Evolutionary conservation across 2,329 filamentous ascomycete species (phyloP).

Genomic region (Scedosporium apiospermum): DNA sequence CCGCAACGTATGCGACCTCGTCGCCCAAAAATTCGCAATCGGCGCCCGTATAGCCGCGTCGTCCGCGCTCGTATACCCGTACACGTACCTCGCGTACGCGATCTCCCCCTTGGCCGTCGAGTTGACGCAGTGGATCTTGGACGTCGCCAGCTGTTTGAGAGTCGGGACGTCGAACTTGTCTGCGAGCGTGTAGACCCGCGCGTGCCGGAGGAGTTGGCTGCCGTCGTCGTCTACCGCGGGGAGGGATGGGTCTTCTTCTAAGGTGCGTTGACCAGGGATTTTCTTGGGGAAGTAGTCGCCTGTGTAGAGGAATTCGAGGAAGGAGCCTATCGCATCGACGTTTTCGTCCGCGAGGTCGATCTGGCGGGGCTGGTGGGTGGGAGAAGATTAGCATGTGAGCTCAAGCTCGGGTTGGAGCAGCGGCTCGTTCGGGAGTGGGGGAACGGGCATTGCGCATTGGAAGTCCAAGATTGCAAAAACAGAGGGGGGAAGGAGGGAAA

Average conservation of each 20-base stretch:
- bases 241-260: constrained; percentile 59
- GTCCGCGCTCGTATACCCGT: constrained; percentile 60
- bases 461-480: neutral
- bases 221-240: constrained; percentile 68
- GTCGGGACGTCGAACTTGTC: constrained; percentile 61
- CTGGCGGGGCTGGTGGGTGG: constrained; percentile 40
- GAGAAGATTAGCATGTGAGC: neutral
- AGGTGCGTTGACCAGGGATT: constrained; percentile 49
- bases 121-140: constrained; percentile 87
- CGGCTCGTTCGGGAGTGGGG: too few species aligned
- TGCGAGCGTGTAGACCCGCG: constrained; percentile 80
- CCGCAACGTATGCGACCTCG: constrained; percentile 67
- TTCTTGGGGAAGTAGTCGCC: constrained; percentile 62
- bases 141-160: constrained; percentile 69
- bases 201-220: constrained; percentile 77
- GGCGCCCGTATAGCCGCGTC: constrained; percentile 70
- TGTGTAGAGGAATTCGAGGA: constrained; percentile 32
- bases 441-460: too few species aligned
- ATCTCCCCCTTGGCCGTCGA: constrained; percentile 86
- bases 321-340: constrained; percentile 24
- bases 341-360: constrained; percentile 49
- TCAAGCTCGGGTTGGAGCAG: neutral
- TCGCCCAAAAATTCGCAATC: constrained; percentile 86
- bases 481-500: neutral
- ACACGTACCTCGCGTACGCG: constrained; percentile 83